Evolutionary conservation across 495 filamentous ascomycete genomes (phyloP), one percentile per base, ranked within the genome.

Genomic region (Daldinia bambusicola): DNA sequence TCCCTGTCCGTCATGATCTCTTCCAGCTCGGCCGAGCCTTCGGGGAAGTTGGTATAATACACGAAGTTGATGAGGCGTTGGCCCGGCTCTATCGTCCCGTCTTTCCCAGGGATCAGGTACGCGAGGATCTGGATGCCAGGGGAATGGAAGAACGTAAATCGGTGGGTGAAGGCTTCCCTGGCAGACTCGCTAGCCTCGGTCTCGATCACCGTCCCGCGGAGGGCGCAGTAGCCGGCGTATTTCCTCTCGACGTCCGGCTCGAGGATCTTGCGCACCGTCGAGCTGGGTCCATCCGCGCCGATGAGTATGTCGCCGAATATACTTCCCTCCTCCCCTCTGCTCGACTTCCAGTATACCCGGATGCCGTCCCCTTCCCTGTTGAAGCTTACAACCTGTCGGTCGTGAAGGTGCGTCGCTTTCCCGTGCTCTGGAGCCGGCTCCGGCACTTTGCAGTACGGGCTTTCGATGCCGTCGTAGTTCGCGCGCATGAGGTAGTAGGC

Each of bases 171-270:
- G 0, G 69, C 67, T 34, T 73, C 70, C 20, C 67, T 72, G 1
- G 76, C 69, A 8, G 70, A 61, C 9, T 71, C 69, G 8, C 76
- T 77, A 6, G 77, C 78, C 32, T 80, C 75, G 16, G 48, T 59
- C 63, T 87, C 85, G 3, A 71, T 75, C 6, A 88, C 75, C 0
- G 85, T 88, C 13, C 87, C 87, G 32, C 87, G 79, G 50, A 84
- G 80, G 1, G 86, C 85, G 61, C 82, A 82, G 76, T 89, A 88
- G 8, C 86, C 87, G 0, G 83, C 83, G 70, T 88, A 88, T n/a
- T 72, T 84, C 10, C 86, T 74, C 63, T 84, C 60, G 4, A 85
- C 78, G 6, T 76, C 67, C 0, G 85, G 84, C 37, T 80, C 66
- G 8, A 88, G 75, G 8, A 86, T 72, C 20, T 73, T 75, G 16